Conservation (phyloP, 495 filamentous ascomycete genomes). For the Penicillium bialowiezense region DNA sequence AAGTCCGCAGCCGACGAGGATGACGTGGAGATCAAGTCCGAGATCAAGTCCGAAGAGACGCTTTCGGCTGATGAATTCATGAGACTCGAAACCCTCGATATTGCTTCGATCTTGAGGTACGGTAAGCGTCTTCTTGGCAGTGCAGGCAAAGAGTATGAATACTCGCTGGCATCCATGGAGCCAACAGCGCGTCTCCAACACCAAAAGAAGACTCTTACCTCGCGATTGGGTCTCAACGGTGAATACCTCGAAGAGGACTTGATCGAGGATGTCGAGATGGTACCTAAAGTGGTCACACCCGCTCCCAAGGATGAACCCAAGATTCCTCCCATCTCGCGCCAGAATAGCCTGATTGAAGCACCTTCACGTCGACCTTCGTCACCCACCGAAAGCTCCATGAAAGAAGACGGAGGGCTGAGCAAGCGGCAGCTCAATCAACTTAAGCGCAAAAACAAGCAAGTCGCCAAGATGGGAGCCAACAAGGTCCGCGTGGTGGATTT, state of each 20-base stretch:
- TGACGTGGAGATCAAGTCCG: conserved; percentile 48
- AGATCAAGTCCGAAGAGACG: conserved; percentile 35
- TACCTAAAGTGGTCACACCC: conserved; percentile 41
- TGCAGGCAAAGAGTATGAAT: conserved; percentile 79
- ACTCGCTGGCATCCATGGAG: conserved; percentile 74
- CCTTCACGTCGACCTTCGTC: conserved; percentile 45
- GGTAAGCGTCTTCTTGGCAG: conserved; percentile 81
- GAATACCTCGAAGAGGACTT: conserved; percentile 84
- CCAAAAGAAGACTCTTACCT: conserved; percentile 82
- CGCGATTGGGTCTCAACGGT: conserved; percentile 79
- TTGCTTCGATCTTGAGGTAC: conserved; percentile 72
- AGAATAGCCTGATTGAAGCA: conserved; percentile 47
- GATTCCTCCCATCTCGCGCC: conserved; percentile 28
- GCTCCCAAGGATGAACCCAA: conserved; percentile 45
- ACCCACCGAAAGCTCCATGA: conserved; percentile 45
- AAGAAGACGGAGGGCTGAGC: conserved; percentile 73
- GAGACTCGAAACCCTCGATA: conserved; percentile 70
- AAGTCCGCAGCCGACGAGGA: conserved; percentile 53
- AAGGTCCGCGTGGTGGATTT: conserved; percentile 92
- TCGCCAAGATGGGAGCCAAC: conserved; percentile 78
- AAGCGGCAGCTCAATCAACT: conserved; percentile 89
- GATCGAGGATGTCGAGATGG: conserved; percentile 59
- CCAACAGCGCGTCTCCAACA: conserved; percentile 75
- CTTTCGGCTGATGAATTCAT: conserved; percentile 51
- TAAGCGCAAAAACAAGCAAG: conserved; percentile 83